Evolutionary conservation across 2,329 filamentous ascomycete species (phyloP).

Genomic region (Penicillium digitatum): DNA sequence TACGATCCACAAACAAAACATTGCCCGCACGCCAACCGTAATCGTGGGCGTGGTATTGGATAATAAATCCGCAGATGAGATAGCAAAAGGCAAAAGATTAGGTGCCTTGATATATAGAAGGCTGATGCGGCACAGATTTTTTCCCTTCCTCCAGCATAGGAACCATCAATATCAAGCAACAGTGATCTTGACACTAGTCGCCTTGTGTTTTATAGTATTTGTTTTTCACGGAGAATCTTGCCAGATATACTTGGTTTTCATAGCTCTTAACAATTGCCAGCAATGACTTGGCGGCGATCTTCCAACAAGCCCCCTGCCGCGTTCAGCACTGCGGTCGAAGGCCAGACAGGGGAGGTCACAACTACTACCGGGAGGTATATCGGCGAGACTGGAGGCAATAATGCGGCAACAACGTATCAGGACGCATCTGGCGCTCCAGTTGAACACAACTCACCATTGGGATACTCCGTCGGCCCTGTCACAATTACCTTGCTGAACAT

Average conservation of each 20-base stretch:
- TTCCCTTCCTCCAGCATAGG: background rate
- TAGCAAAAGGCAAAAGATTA: background rate
- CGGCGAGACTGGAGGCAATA: constrained; percentile 38
- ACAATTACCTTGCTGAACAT: constrained; percentile 60
- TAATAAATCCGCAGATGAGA: background rate
- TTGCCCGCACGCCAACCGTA: background rate
- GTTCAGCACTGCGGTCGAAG: background rate
- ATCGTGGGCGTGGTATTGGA: background rate
- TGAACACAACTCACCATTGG: constrained; percentile 55
- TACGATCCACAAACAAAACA: background rate
- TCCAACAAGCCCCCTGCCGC: background rate
- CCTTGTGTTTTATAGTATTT: background rate
- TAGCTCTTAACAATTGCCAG: background rate
- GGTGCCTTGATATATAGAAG: background rate
- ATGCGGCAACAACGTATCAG: constrained; percentile 51
- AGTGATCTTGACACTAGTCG: background rate
- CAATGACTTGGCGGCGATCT: background rate
- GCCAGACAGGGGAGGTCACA: background rate
- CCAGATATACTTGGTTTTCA: too few species aligned
- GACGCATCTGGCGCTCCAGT: constrained; percentile 60
- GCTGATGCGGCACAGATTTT: background rate
- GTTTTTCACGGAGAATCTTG: background rate
- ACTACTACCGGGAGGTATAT: background rate
- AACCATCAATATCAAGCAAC: background rate
- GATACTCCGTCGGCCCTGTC: constrained; percentile 55